A percentile compares a stretch with the other conserved stretches of the same genome.
Evolutionary conservation across 495 filamentous ascomycete genomes (phyloP).

Genomic region (Margaritispora aquatica): DNA sequence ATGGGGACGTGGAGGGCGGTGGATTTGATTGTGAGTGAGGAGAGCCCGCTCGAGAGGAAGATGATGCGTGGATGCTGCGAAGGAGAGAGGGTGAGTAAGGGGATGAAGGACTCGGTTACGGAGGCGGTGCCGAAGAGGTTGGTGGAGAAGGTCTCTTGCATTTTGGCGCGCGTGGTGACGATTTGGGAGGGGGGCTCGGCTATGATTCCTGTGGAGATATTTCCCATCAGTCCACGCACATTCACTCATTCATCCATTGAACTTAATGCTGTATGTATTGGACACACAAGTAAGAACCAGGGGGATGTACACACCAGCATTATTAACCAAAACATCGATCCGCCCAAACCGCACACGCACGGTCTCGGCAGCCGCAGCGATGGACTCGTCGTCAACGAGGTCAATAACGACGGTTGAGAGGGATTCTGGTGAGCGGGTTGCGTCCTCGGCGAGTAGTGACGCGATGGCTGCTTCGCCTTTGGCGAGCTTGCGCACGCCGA

Average conservation of each 20-base stretch:
- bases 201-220: not conserved
- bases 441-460: not conserved
- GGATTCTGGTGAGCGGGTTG: not conserved
- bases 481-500: not conserved
- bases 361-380: not conserved
- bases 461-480: not conserved
- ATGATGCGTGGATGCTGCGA: not conserved
- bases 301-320: not conserved
- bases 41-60: not conserved
- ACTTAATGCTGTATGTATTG: too few species aligned
- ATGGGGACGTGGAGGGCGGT: not conserved
- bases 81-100: not conserved
- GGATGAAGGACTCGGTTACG: not conserved
- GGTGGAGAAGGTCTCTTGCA: not conserved
- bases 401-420: not conserved
- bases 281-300: not conserved
- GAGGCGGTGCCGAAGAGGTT: not conserved
- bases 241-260: too few species aligned
- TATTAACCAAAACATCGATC: not conserved
- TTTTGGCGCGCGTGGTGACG: not conserved
- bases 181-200: not conserved
- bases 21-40: not conserved
- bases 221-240: too few species aligned
- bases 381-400: not conserved
- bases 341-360: not conserved